Evolutionary conservation across 1,284 basidiomycete species (phyloP).

Genomic region (Cystobasidiaceae sp.): DNA sequence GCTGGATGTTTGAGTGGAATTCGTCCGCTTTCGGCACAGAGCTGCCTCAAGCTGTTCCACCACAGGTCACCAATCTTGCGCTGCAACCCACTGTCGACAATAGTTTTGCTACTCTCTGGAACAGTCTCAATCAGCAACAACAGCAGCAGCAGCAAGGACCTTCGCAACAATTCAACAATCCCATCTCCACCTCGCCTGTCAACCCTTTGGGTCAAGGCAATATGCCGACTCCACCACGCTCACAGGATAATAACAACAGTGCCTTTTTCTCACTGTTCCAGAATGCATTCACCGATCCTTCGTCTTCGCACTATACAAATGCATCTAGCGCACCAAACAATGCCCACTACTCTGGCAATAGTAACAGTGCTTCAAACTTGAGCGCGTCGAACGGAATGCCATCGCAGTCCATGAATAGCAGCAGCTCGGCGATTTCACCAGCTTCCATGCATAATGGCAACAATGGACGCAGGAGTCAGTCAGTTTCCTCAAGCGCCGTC

Average conservation of each 20-base stretch:
- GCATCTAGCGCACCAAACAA: neutral
- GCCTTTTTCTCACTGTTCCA: slow-evolving; percentile 11
- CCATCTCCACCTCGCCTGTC: neutral
- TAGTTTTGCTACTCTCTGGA: slow-evolving; percentile 5
- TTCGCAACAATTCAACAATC: neutral
- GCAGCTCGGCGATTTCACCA: too few species aligned
- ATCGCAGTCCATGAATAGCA: neutral
- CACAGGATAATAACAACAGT: neutral
- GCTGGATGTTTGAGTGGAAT: slow-evolving; percentile 24
- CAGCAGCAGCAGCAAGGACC: too few species aligned
- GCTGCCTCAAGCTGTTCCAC: slow-evolving; percentile 18
- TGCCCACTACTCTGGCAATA: too few species aligned
- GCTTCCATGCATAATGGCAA: neutral
- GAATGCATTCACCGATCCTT: neutral
- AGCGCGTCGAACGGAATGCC: too few species aligned
- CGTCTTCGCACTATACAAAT: neutral
- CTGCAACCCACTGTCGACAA: neutral
- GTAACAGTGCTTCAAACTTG: too few species aligned
- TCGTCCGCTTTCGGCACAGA: slow-evolving; percentile 27
- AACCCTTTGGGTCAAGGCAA: too few species aligned
- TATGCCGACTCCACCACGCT: too few species aligned
- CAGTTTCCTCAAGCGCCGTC: neutral
- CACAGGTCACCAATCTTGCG: slow-evolving; percentile 8
- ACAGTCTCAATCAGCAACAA: slow-evolving; percentile 14
- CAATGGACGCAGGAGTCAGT: neutral